Evolutionary conservation across 169 alveolate species (phyloP).

Genomic region (Cryptosporidium muris): DNA sequence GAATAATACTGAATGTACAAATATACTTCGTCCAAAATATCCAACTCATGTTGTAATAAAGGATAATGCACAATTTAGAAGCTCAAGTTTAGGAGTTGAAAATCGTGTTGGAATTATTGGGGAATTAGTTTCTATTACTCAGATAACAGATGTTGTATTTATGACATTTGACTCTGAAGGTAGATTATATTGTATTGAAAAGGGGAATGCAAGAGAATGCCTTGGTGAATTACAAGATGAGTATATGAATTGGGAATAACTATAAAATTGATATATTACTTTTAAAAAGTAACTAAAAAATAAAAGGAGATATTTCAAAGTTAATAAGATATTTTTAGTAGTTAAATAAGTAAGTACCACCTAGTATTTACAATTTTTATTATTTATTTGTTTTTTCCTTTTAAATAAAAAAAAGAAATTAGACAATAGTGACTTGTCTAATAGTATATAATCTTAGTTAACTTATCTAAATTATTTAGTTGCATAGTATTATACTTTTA

Average conservation of each 20-base stretch:
- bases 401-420: no score
- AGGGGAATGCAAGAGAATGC: conserved; percentile 36
- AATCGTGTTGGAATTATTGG: conserved; percentile 55
- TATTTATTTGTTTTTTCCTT: no score
- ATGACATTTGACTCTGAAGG: conserved; percentile 66
- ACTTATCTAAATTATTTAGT: no score
- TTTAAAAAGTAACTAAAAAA: no score
- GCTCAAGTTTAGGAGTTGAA: conserved; percentile 59
- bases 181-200: conserved; percentile 44
- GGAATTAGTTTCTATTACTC: conserved; percentile 43
- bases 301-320: no score
- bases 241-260: conserved; percentile 46
- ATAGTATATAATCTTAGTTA: no score
- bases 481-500: no score
- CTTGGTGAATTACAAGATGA: conserved; percentile 60
- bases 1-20: conserved; percentile 11
- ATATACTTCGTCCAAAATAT: conserved; percentile 41
- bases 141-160: conserved; percentile 52
- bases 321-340: no score
- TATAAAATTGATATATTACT: not conserved
- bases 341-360: no score
- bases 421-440: no score
- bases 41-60: conserved; percentile 67
- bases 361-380: no score
- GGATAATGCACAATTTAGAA: conserved; percentile 37